Evolutionary conservation across 2,329 filamentous ascomycete species (phyloP).

Genomic region (Penicillium corylophilum): DNA sequence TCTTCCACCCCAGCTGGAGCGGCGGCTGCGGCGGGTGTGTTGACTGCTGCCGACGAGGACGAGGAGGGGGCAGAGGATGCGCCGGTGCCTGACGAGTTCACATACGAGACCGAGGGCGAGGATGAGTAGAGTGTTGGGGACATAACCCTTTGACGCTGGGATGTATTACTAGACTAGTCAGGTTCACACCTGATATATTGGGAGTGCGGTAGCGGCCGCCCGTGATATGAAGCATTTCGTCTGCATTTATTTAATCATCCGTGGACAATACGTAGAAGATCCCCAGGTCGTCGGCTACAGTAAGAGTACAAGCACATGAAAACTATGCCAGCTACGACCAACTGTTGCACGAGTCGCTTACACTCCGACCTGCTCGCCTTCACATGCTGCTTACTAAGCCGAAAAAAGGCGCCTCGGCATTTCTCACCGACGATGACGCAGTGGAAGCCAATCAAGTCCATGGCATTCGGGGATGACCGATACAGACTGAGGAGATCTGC

Average conservation of each 20-base stretch:
- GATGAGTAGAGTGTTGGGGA: conserved; percentile 26
- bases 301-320: not conserved
- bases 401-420: conserved; percentile 18
- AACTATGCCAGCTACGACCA: not conserved
- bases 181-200: conserved; percentile 29
- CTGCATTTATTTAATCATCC: conserved; percentile 3
- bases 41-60: conserved; percentile 81
- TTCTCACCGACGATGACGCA: conserved; percentile 17
- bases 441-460: conserved; percentile 15
- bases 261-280: not conserved
- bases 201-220: conserved; percentile 13
- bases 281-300: not conserved
- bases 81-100: conserved; percentile 48
- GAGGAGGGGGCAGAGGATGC: conserved; percentile 51
- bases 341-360: conserved; percentile 11
- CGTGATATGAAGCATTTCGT: conserved; percentile 25
- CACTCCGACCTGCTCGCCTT: conserved; percentile 9
- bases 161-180: conserved; percentile 41
- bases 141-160: conserved; percentile 21
- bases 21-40: conserved; percentile 71
- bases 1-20: conserved; percentile 50
- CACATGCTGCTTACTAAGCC: conserved; percentile 17
- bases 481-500: conserved; percentile 16
- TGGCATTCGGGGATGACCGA: conserved; percentile 18
- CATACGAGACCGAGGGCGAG: conserved; percentile 46